Conservation (phyloP, 495 filamentous ascomycete genomes). For the Pseudevernia furfuracea region DNA sequence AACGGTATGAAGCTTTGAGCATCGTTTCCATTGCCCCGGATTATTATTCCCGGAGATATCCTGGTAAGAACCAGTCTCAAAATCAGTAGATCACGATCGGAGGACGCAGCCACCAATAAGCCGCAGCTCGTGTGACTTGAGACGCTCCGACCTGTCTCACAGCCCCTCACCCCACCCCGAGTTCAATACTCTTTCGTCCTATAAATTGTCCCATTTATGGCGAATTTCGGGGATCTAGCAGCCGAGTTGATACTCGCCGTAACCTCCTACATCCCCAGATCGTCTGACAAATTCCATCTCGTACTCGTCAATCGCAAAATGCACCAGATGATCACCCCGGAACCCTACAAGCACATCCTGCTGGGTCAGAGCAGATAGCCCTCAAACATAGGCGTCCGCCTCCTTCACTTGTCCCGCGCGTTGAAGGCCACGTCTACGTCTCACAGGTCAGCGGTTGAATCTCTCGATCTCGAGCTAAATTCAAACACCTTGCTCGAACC, state of each 20-base stretch:
- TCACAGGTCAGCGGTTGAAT: not conserved
- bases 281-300: not conserved
- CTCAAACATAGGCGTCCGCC: not conserved
- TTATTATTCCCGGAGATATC: too few relatives aligned
- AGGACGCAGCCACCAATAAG: too few relatives aligned
- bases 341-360: not conserved
- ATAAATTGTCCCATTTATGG: too few relatives aligned
- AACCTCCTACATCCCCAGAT: not conserved
- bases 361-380: not conserved
- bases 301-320: not conserved
- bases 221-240: not conserved
- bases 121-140: not conserved
- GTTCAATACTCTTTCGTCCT: not conserved
- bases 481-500: not conserved
- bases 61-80: too few relatives aligned
- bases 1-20: not conserved
- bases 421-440: not conserved
- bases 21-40: too few relatives aligned
- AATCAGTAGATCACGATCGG: too few relatives aligned
- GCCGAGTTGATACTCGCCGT: not conserved
- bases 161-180: not conserved
- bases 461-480: not conserved
- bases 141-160: not conserved
- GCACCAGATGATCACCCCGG: not conserved
- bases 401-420: not conserved